Base-by-base conservation (phyloP, 208 protist species). In the Trypanosomatidae sp. region DNA sequence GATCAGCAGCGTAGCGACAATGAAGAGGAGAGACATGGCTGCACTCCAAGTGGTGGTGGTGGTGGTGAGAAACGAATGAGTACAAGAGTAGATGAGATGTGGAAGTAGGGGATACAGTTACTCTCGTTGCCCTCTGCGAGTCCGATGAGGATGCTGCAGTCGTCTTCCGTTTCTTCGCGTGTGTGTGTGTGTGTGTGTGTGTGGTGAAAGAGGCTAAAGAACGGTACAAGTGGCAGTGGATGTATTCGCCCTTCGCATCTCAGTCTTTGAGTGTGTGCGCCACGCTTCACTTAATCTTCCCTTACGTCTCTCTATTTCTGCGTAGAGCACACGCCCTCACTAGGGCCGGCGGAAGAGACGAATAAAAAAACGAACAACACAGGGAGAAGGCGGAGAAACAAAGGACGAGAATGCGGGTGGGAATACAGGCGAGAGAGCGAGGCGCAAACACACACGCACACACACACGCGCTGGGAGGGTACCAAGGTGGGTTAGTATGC, bases 1-100 rank as follows among this genome's bases (percentile, higher is more conserved):
- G 33, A 93, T 58, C 22, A 91, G 30, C 22, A 78, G 79, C 17
- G 77, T 68, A n/a, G 81, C 52, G 7, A 90, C 60, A 62, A 84
- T 78, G 46, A 81, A 80, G 19, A 91, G 64, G 53, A 77, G 47
- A 13, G 71, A 74, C 72, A 77, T 74, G 25, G 41, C 19, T 17
- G 25, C 7, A 17, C 22, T 33, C 12, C 6, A 59, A 59, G 22
- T n/a, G 22, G 3, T n/a, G 12, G 46, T 17, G 44, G 44, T 10
- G 46, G 46, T 17, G 8, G 12, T 59, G 6, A 25, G 53, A 12
- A 39, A 39, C 36, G 36, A 39, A 0, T 39, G 53, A 59, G 17
- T 33, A 28, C 10, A 17, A 8, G 25, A 59, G 3, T 15, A 59
- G 53, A 2, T 12, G 12, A 59, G 53, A 28, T 28, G 12, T 17